Evolutionary conservation across 2,329 filamentous ascomycete genomes (phyloP).

Genomic region (Ophiostoma pallidulum): DNA sequence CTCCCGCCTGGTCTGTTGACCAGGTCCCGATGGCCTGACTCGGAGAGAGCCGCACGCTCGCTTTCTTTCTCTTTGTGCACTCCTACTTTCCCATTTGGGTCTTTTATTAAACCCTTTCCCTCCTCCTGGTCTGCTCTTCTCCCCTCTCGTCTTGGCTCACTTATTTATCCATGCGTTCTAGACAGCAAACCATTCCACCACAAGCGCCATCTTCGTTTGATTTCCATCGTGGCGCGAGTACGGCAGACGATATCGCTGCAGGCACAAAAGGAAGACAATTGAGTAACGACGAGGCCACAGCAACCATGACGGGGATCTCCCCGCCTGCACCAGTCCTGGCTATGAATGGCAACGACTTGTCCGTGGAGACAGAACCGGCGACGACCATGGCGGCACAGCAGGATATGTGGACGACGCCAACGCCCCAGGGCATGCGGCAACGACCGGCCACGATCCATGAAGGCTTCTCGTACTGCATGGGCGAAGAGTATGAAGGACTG

Average conservation of each 20-base stretch:
- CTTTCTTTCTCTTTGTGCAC: neutral
- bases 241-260: neutral
- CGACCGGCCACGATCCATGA: slow-evolving; percentile 53
- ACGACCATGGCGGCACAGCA: slow-evolving; percentile 32
- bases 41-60: neutral
- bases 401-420: slow-evolving; percentile 47
- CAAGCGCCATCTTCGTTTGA: slow-evolving; percentile 35
- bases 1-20: neutral
- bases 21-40: neutral
- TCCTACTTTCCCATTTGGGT: neutral
- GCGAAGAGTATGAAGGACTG: slow-evolving; percentile 42
- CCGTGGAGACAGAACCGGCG: slow-evolving; percentile 34
- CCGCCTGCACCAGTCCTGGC: slow-evolving; percentile 31
- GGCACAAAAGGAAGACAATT: slow-evolving; percentile 22
- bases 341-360: slow-evolving; percentile 44
- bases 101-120: slow-evolving; percentile 24
- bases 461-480: slow-evolving; percentile 49
- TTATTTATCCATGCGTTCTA: slow-evolving; percentile 19
- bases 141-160: neutral
- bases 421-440: slow-evolving; percentile 39
- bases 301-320: slow-evolving; percentile 30
- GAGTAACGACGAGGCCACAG: slow-evolving; percentile 12
- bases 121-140: slow-evolving; percentile 7
- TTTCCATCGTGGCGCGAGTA: slow-evolving; percentile 33
- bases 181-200: slow-evolving; percentile 31